Base-by-base conservation (phyloP, 2,329 filamentous ascomycete genomes). In the Trichoderma sp. region DNA sequence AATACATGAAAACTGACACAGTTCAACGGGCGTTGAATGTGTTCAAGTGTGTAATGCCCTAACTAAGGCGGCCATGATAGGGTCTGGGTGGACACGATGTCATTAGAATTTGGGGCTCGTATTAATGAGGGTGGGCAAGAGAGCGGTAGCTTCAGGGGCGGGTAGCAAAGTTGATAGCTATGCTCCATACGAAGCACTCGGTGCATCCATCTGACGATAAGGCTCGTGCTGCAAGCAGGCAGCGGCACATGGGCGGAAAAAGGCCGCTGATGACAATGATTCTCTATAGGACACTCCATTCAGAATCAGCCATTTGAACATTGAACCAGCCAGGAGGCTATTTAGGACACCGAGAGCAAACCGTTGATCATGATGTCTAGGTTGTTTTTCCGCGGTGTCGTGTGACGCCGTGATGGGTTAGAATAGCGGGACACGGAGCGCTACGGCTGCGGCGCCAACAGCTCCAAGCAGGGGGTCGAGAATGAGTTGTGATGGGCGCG, bases 401-500 rank as follows among this genome's bases (percentile, higher is more conserved):
- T 69, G 68, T 69, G 68, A 69, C 61, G 68, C 58, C 62, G 61
- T 66, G 68, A 69, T 69, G 68, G 61, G 61, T 49, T 65, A 65
- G 68, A 65, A 69, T 52, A 65, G 68, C 68, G 68, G 68, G 68
- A 69, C 68, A 55, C 57, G 52, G 57, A 68, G 56, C 60, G 68
- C 68, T 69, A 65, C 65, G 65, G 56, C 59, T 64, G 67, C 60
- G 67, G 58, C 67, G 67, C 67, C 60, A 64, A 53, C 67, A 52
- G 60, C 67, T 53, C 52, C 67, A 55, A 57, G 53, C 55, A 69
- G 67, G 67, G 65, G 56, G 27, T 59, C n/a, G 65, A 58, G 21
- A 57, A 37, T 69, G 60, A 69, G 57, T 67, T 67, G 40, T 67
- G 63, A 67, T 67, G 52, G 29, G 55, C 63, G 63, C 63, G 49